Base-by-base conservation (phyloP, 495 filamentous ascomycete genomes). In the Xylaria acuta region DNA sequence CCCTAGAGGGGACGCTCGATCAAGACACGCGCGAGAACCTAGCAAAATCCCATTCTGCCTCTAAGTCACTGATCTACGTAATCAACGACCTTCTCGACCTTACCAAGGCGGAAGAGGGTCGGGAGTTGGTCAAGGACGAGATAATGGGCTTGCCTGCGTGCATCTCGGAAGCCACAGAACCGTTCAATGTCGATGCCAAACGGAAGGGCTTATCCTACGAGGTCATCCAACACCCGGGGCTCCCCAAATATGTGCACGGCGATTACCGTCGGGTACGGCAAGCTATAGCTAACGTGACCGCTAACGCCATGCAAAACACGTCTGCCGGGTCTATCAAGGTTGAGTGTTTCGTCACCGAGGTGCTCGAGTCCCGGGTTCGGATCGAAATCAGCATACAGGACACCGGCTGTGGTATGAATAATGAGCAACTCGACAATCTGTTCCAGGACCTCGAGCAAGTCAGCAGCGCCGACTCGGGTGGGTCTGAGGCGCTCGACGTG, bases 61-160 rank as follows among this genome's bases (percentile, higher is more conserved):
- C 95, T 1, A 97, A 97, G 79, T 97, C 93, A 1, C 83, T 97
- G 16, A 95, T 98, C 20, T 97, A 96, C 80, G 94, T 97, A 11
- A 97, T 98, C 77, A 98, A 98, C 75, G 95, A 98, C 78, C 86
- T 98, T 1, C 86, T 98, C 2, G 95, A 98, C 78, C 85, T 98
- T 20, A 97, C 95, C 32, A 95, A 97, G 77, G 90, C 91, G 0
- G 95, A 97, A 78, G 91, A 93, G 77, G 95, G 95, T 0, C 88
- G 91, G 63, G 85, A 91, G 5, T 82, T 97, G 8, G 88, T 95
- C 78, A 94, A 94, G 75, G 92, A 95, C 58, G 94, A 97, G 78
- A 76, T 88, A 0, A 94, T 98, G 71, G 89, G 97, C 75, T 80
- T 97, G 20, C 84, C 84, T 43, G 82, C 84, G 1, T 95, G 92